phyloP scores from a whole-genome alignment of 1,284 basidiomycete genomes.

The Melampsora americana region DNA sequence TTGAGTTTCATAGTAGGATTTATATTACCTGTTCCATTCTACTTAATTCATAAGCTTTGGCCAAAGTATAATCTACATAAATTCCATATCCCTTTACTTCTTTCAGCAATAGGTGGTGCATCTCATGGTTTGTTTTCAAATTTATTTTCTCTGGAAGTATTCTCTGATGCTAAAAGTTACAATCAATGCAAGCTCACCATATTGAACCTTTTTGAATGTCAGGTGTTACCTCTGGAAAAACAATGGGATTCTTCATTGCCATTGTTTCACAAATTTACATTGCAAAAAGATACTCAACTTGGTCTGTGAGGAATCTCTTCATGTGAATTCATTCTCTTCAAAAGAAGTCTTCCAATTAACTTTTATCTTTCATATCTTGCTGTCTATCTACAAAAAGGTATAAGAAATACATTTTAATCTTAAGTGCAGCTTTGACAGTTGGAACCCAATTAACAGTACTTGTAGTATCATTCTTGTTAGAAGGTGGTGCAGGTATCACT shows the following conservation, averaged over 20 bases:
- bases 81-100: neutral
- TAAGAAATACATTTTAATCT: constrained; percentile 20
- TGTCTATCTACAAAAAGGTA: neutral
- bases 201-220: neutral
- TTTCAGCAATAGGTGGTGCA: neutral
- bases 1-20: constrained; percentile 31
- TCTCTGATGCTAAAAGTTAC: neutral
- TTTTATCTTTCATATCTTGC: neutral
- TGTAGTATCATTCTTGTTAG: constrained; percentile 31
- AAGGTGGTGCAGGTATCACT: constrained; percentile 34
- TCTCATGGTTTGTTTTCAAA: neutral
- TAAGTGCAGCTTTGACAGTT: constrained; percentile 41
- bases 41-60: constrained; percentile 20
- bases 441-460: constrained; percentile 39
- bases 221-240: neutral
- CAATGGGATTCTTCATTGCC: constrained; percentile 1
- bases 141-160: neutral
- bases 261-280: neutral
- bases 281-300: neutral
- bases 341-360: neutral
- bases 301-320: neutral
- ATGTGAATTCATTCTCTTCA: no score
- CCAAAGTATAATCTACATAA: constrained; percentile 12
- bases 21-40: constrained; percentile 33
- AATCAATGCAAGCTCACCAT: neutral